Evolutionary conservation across 345 rosid species (phyloP), one percentile per base, ranked within the genome.

Genomic region (Hypericum perforatum): DNA sequence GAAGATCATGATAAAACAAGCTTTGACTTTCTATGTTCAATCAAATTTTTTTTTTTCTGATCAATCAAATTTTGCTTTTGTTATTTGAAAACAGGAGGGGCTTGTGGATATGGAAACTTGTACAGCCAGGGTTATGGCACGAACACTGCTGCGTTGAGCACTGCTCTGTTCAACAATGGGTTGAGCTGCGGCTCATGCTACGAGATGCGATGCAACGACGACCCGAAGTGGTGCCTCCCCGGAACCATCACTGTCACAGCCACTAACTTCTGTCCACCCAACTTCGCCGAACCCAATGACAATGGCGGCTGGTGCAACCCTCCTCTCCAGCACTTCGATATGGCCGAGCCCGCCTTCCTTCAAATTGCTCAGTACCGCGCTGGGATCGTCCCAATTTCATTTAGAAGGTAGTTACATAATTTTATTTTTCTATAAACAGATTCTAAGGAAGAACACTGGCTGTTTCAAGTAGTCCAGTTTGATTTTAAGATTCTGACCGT

Each of bases 251-350:
- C 56, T 4, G 68, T 63, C 39, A 57, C 62, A 8, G 68, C 68
- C 9, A 64, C 68, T 2, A 64, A 64, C 11, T 80, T 74, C 14
- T 72, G 82, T 61, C 86, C 86, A 6, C 86, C 86, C 40, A 77
- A 77, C 71, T 62, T 45, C 38, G 74, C 76, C 43, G 43, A 67
- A 44, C 43, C 84, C n/a, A 74, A 76, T 40, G 59, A 78, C 58
- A 71, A 78, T 36, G 87, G 87, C 14, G 78, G 84, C 8, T 78
- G 88, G 87, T 81, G 87, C 60, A 81, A 78, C 49, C 81, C 86
- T 57, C 86, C 86, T 13, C 80, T 70, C 36, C 72, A 75, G 38
- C 86, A 81, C 63, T 81, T 75, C 32, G 87, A 81, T 50, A 45
- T 78, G 67, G 84, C 79, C n/a, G 48, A 71, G 59, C 81, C 83